A percentile compares a stretch with the other conserved stretches of the same genome.
phyloP scores from a whole-genome alignment of 257 asterid genomes.

The Solanum piurae region DNA sequence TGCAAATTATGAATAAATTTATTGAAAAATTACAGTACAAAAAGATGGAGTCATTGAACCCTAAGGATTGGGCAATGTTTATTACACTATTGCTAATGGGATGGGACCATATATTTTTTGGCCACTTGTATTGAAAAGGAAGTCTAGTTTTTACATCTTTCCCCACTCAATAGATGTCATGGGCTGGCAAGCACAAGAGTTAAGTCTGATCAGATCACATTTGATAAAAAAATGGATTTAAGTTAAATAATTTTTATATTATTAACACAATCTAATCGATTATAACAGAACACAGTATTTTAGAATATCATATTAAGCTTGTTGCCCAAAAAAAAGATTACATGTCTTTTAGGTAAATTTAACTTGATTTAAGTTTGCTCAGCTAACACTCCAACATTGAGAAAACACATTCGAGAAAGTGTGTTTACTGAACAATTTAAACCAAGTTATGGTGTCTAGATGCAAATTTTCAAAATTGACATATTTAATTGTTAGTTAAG shows the following conservation, averaged over 20 bases:
- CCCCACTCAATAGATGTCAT: neutral
- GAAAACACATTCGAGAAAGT: neutral
- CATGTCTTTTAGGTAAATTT: neutral
- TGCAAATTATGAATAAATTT: neutral
- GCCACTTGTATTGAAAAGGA: neutral
- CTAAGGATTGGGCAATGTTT: neutral
- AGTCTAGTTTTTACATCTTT: neutral
- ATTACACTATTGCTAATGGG: neutral
- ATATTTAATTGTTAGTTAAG: neutral
- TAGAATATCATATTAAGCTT: neutral
- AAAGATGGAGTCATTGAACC: neutral
- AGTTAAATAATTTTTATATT: neutral
- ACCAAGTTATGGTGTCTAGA: rapidly evolving
- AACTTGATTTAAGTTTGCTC: neutral
- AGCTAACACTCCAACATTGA: neutral
- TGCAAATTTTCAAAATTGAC: neutral
- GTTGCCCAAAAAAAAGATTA: neutral
- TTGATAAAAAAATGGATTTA: neutral
- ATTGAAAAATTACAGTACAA: neutral
- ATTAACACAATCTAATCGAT: neutral
- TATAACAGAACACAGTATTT: neutral
- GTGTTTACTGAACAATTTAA: neutral
- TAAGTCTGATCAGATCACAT: neutral
- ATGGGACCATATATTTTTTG: neutral
- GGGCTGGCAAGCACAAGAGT: neutral